Conservation (phyloP, 257 asterid species). For the Solanum paucissectum region DNA sequence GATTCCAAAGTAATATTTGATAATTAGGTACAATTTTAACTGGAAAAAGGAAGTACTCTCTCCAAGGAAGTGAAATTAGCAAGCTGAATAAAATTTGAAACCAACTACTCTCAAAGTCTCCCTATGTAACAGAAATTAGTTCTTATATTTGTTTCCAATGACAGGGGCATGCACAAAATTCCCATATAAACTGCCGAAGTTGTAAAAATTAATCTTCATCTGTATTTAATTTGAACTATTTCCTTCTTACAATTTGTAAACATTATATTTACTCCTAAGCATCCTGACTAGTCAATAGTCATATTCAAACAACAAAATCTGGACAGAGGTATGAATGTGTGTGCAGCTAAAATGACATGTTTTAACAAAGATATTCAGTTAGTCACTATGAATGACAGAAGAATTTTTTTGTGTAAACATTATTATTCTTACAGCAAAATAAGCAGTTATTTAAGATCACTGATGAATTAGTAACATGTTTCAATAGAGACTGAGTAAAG, state of each 20-base stretch:
- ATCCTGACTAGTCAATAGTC: background rate
- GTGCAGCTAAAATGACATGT: background rate
- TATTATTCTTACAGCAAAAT: background rate
- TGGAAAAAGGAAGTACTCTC: slow-evolving; percentile 8
- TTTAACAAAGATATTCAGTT: background rate
- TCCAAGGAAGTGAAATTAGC: background rate
- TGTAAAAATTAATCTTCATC: background rate
- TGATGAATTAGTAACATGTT: background rate
- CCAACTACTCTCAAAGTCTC: background rate
- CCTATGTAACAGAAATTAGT: background rate
- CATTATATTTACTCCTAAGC: background rate
- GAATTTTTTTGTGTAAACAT: background rate
- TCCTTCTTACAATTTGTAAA: background rate
- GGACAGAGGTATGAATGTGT: background rate
- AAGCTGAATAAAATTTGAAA: background rate
- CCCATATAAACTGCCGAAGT: background rate
- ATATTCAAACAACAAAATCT: background rate
- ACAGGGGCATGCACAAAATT: background rate
- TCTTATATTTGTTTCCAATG: background rate
- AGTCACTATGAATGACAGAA: background rate
- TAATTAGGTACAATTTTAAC: background rate
- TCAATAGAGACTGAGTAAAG: background rate
- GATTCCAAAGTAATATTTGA: background rate
- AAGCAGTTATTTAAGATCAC: background rate
- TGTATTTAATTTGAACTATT: background rate